Evolutionary conservation across 2,329 filamentous ascomycete genomes (phyloP).

Genomic region (Penicillium decumbens): DNA sequence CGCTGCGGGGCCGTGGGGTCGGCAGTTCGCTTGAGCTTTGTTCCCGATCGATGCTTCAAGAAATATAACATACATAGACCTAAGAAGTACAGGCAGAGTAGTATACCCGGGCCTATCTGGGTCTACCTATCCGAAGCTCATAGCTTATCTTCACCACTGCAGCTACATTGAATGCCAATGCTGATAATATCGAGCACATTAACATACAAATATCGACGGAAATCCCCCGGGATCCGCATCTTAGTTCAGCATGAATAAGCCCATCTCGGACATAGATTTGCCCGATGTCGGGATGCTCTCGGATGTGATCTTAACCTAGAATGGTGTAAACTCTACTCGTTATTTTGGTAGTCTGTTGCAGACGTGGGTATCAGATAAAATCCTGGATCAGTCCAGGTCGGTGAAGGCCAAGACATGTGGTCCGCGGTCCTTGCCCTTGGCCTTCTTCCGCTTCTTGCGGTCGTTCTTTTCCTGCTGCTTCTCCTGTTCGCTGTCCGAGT

Average conservation of each 20-base stretch:
- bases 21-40: constrained; percentile 13
- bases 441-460: constrained; percentile 47
- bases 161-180: not conserved
- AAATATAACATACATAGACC: too few relatives aligned
- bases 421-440: constrained; percentile 42
- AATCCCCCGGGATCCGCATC: constrained; percentile 3
- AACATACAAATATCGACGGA: constrained; percentile 1
- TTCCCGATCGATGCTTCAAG: constrained; percentile 10
- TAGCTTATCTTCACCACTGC: not conserved
- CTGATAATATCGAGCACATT: not conserved
- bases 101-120: not conserved
- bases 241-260: constrained; percentile 21
- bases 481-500: constrained; percentile 48
- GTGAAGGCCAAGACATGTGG: constrained; percentile 43
- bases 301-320: constrained; percentile 3
- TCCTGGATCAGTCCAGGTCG: constrained; percentile 35
- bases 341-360: constrained; percentile 5
- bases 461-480: constrained; percentile 36
- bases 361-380: constrained; percentile 23
- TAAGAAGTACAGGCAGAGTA: not conserved
- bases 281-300: not conserved
- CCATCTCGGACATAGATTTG: constrained; percentile 5
- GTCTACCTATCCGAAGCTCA: not conserved
- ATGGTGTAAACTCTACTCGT: not conserved
- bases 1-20: constrained; percentile 17